phyloP scores from a whole-genome alignment of 202 grass and related monocot genomes.

The Alloteropsis angusta region DNA sequence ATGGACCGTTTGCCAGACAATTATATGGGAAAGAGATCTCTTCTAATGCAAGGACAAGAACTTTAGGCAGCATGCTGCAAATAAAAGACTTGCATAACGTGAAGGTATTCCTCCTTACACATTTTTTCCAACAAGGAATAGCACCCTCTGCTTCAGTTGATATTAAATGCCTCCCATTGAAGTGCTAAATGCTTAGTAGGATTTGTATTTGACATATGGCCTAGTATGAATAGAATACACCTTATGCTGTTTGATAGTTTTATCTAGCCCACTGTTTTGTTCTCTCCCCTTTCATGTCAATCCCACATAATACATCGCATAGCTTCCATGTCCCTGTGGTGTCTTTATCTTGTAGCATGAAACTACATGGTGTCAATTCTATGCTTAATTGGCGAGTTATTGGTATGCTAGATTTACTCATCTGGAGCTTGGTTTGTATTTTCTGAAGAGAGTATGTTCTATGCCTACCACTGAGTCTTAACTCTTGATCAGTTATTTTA shows the following conservation, averaged over 20 bases:
- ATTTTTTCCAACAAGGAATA: not conserved
- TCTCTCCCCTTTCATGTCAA: not conserved
- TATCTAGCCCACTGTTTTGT: not conserved
- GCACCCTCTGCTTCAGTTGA: not conserved
- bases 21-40: constrained; percentile 30
- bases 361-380: not conserved
- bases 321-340: not conserved
- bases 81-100: constrained; percentile 14
- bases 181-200: not conserved
- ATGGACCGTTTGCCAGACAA: constrained; percentile 20
- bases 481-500: constrained; percentile 1
- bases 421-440: not conserved
- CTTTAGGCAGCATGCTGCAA: constrained; percentile 46
- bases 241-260: constrained; percentile 10
- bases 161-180: not conserved
- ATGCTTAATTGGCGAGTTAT: not conserved
- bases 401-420: not conserved
- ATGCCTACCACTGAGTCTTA: not conserved
- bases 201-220: constrained; percentile 4
- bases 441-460: not conserved
- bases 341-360: not conserved
- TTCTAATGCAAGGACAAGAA: constrained; percentile 41
- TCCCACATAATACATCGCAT: not conserved
- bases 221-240: not conserved
- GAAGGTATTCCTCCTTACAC: constrained; percentile 42